Percentiles rank a stretch among this genome's conserved stretches.
These are phyloP conservation scores for Ceratobasidium sp. DNA, from an alignment of 1,284 basidiomycete genomes.

Conservation along the genomic window DNA sequence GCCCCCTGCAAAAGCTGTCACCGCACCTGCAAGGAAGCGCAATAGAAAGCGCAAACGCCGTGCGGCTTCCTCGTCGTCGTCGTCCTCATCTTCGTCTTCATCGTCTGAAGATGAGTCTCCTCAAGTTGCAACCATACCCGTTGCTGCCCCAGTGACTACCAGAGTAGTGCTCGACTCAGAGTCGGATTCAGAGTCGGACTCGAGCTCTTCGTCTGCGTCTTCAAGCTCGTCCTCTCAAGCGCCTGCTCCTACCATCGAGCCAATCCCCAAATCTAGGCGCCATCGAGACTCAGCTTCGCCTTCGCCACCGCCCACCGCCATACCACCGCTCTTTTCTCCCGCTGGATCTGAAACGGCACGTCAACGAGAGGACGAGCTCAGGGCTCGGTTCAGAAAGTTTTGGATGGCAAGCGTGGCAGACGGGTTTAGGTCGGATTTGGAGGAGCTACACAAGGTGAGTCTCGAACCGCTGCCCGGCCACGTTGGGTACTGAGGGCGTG, in stretches of 20 bases:
- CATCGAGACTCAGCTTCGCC: constrained; percentile 54
- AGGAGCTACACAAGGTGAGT: constrained; percentile 73
- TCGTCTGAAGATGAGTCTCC: constrained; percentile 44
- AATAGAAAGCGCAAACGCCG: constrained; percentile 54
- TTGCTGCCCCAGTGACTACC: not conserved
- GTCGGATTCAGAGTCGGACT: constrained; percentile 37
- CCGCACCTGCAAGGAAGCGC: constrained; percentile 47
- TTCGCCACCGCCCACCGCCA: constrained; percentile 57
- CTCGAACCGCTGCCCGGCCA: constrained; percentile 6
- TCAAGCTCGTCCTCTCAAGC: constrained; percentile 46
- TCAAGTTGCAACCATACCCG: constrained; percentile 39
- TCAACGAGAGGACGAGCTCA: constrained; percentile 58
- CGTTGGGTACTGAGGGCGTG: not conserved
- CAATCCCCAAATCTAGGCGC: constrained; percentile 26
- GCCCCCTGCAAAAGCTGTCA: constrained; percentile 27
- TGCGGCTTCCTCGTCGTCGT: constrained; percentile 50
- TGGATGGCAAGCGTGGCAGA: constrained; percentile 82
- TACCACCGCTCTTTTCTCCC: constrained; percentile 60
- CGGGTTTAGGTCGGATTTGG: constrained; percentile 76
- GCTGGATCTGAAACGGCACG: constrained; percentile 47
- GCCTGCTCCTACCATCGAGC: constrained; percentile 27
- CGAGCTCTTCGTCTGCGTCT: constrained; percentile 44
- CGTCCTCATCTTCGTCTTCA: constrained; percentile 50
- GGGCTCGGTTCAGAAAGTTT: constrained; percentile 72
- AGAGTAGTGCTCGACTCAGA: constrained; percentile 46